Evolutionary conservation across 169 alveolate genomes (phyloP).

Genomic region (Plasmodium inui): DNA sequence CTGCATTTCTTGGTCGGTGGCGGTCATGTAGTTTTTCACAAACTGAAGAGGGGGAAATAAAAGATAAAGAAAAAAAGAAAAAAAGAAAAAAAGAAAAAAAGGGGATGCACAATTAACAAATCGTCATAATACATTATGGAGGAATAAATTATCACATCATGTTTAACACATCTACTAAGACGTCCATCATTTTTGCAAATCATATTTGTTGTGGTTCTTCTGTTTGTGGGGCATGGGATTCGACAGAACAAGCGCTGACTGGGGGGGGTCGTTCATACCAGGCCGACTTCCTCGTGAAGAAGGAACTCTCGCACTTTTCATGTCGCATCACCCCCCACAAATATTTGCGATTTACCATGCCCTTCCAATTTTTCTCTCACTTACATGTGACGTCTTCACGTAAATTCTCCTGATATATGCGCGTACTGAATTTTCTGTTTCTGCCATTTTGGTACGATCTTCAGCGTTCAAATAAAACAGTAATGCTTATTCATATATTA

Average conservation of each 20-base stretch:
- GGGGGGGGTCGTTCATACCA: background rate
- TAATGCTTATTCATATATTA: conserved; percentile 7
- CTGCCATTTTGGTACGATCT: conserved; percentile 47
- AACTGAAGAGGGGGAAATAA: conserved; percentile 8
- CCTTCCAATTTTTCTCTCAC: background rate
- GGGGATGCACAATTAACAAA: background rate
- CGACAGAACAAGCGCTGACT: background rate
- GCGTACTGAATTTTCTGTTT: conserved; percentile 40
- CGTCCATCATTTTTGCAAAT: background rate
- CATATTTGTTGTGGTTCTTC: background rate
- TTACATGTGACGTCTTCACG: conserved; percentile 56
- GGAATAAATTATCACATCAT: background rate
- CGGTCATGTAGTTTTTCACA: conserved; percentile 69
- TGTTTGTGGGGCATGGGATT: background rate
- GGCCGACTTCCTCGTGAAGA: background rate
- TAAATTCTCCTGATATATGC: conserved; percentile 57
- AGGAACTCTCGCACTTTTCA: background rate
- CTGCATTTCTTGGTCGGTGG: conserved; percentile 74
- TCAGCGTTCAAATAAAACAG: background rate
- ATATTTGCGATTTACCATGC: background rate
- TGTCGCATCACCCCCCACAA: background rate
- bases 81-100: background rate
- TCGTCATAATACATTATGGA: background rate
- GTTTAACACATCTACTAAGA: background rate
- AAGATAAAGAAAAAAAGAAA: background rate